Percentiles rank a stretch among this genome's conserved stretches.
phyloP scores from a whole-genome alignment of 2,329 filamentous ascomycete species.

The Exophiala oligosperma region DNA sequence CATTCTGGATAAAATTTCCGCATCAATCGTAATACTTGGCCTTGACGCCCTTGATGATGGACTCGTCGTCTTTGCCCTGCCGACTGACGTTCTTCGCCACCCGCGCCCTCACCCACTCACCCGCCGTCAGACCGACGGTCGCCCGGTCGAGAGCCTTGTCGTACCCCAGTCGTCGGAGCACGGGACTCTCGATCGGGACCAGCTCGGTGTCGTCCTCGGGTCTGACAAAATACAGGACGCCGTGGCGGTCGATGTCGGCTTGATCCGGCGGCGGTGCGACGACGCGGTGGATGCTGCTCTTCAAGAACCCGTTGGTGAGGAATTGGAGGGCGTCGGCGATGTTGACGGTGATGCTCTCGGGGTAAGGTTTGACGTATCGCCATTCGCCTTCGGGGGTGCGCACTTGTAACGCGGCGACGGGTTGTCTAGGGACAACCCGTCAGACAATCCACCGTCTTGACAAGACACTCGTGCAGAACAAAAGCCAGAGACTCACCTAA shows the following conservation, averaged over 20 bases:
- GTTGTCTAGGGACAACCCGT: constrained; percentile 42
- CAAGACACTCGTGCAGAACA: no score
- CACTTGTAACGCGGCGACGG: constrained; percentile 58
- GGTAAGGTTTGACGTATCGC: constrained; percentile 50
- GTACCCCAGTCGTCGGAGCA: constrained; percentile 36
- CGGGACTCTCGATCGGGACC: constrained; percentile 32
- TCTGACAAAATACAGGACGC: constrained; percentile 50
- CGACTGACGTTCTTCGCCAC: constrained; percentile 29
- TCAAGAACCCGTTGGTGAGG: constrained; percentile 51
- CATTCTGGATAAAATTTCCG: no score
- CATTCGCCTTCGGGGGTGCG: constrained; percentile 45
- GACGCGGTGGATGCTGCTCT: constrained; percentile 53
- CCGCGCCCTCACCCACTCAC: constrained; percentile 37
- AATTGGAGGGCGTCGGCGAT: constrained; percentile 51
- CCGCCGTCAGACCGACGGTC: constrained; percentile 31
- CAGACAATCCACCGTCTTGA: background rate
- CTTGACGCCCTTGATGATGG: constrained; percentile 24
- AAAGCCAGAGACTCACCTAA: constrained; percentile 33
- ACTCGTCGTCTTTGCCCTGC: constrained; percentile 18
- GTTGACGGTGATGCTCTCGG: constrained; percentile 53
- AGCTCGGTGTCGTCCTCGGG: constrained; percentile 36
- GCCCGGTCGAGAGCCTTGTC: constrained; percentile 23
- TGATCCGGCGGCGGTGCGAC: constrained; percentile 51
- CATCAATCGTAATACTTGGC: constrained; percentile 26
- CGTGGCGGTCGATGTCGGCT: constrained; percentile 44